Conservation (phyloP, 345 rosid genomes). For the Erodium maritimum region DNA sequence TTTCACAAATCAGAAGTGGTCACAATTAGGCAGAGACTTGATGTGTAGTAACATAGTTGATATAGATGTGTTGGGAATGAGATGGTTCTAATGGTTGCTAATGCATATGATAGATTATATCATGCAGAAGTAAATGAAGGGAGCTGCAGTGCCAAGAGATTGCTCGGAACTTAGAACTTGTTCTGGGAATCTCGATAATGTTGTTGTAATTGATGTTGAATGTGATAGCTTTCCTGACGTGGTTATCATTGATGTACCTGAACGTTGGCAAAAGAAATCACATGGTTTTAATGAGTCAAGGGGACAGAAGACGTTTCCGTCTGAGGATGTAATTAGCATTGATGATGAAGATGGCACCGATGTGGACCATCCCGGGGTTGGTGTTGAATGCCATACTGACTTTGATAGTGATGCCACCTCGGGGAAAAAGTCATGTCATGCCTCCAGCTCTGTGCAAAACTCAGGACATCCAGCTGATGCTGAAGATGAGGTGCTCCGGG, state of each 20-base stretch:
- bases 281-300: constrained; percentile 20
- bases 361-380: constrained; percentile 12
- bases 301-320: constrained; percentile 20
- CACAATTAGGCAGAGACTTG: no score
- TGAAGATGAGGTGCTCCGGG: constrained; percentile 31
- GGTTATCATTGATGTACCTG: constrained; percentile 46
- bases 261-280: constrained; percentile 25
- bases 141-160: constrained; percentile 29
- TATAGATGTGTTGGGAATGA: no score
- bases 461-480: constrained; percentile 21
- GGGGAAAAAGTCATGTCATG: constrained; percentile 18
- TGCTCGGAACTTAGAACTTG: constrained; percentile 23
- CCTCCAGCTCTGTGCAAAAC: constrained; percentile 12
- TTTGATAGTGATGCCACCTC: constrained; percentile 28
- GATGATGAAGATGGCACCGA: constrained; percentile 48
- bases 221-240: constrained; percentile 39
- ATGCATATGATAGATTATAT: constrained; percentile 26
- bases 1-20: no score
- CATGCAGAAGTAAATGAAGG: no score
- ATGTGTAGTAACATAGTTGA: no score
- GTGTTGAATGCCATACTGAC: constrained; percentile 15
- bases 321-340: constrained; percentile 41
- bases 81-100: not conserved
- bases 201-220: constrained; percentile 56
- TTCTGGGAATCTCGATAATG: constrained; percentile 32